These are phyloP conservation scores for Fusarium brevicatenulatum DNA, from an alignment of 2,329 filamentous ascomycete species.

Conservation along the genomic window DNA sequence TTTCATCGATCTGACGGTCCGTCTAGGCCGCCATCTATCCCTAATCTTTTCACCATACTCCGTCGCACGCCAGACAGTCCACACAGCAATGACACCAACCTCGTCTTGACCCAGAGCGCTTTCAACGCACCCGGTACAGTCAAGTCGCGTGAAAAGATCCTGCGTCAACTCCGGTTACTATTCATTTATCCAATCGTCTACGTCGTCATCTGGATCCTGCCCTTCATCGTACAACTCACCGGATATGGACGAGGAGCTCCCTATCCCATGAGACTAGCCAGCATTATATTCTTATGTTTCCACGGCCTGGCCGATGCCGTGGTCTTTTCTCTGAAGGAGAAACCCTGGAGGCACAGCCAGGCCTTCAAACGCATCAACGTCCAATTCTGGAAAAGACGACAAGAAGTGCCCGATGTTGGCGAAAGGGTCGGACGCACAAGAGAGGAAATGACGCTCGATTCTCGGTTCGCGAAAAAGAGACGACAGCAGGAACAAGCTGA, in stretches of 20 bases:
- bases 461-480: slow-evolving; percentile 58
- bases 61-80: slow-evolving; percentile 32
- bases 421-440: slow-evolving; percentile 56
- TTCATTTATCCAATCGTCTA: slow-evolving; percentile 83
- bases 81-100: slow-evolving; percentile 23
- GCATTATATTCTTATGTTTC: slow-evolving; percentile 67
- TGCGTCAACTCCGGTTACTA: slow-evolving; percentile 74
- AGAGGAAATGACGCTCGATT: slow-evolving; percentile 64
- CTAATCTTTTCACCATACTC: slow-evolving; percentile 42
- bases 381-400: slow-evolving; percentile 23
- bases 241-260: slow-evolving; percentile 54
- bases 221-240: slow-evolving; percentile 72
- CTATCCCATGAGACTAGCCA: slow-evolving; percentile 65
- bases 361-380: slow-evolving; percentile 18
- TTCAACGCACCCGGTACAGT: slow-evolving; percentile 46
- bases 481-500: slow-evolving; percentile 59
- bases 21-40: slow-evolving; percentile 35
- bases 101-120: slow-evolving; percentile 20
- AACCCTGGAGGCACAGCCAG: slow-evolving; percentile 66
- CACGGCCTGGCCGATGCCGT: slow-evolving; percentile 75
- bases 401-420: slow-evolving; percentile 13
- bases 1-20: slow-evolving; percentile 15
- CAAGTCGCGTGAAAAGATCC: slow-evolving; percentile 64
- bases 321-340: slow-evolving; percentile 76
- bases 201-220: slow-evolving; percentile 76